These are phyloP conservation scores for Dendrobium nobile DNA, from an alignment of 106 monocot genomes.

Conservation along the genomic window DNA sequence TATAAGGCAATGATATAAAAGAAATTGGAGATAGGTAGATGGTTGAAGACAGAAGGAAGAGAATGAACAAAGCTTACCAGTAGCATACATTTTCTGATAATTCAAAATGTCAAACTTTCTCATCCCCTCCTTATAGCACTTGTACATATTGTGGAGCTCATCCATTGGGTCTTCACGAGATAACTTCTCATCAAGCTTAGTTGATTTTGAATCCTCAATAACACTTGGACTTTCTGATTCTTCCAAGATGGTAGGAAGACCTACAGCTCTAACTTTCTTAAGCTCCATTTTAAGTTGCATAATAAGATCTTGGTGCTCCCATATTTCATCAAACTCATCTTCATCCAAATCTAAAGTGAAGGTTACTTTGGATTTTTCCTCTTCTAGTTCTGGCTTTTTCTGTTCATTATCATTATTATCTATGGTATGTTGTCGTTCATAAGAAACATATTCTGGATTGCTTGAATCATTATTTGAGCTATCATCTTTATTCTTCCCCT, in stretches of 20 bases:
- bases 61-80: constrained; percentile 44
- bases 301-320: constrained; percentile 87
- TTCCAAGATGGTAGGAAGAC: constrained; percentile 77
- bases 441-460: background rate
- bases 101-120: constrained; percentile 78
- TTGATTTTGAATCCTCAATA: constrained; percentile 37
- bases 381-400: background rate
- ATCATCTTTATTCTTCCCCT: background rate
- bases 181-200: constrained; percentile 44
- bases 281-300: constrained; percentile 76
- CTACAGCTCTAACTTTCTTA: constrained; percentile 40
- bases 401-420: background rate
- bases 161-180: constrained; percentile 57
- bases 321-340: constrained; percentile 67
- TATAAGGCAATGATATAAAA: background rate
- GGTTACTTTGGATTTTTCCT: constrained; percentile 4
- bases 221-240: constrained; percentile 54
- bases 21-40: background rate
- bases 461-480: background rate
- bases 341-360: constrained; percentile 7
- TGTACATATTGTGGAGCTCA: constrained; percentile 74
- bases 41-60: background rate
- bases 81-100: constrained; percentile 92
- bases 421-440: background rate
- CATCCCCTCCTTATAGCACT: constrained; percentile 78